Percentiles rank a stretch among this genome's conserved stretches.
These are phyloP conservation scores for Paramecium octaurelia DNA, from an alignment of 73 alveolate species.

Conservation along the genomic window DNA sequence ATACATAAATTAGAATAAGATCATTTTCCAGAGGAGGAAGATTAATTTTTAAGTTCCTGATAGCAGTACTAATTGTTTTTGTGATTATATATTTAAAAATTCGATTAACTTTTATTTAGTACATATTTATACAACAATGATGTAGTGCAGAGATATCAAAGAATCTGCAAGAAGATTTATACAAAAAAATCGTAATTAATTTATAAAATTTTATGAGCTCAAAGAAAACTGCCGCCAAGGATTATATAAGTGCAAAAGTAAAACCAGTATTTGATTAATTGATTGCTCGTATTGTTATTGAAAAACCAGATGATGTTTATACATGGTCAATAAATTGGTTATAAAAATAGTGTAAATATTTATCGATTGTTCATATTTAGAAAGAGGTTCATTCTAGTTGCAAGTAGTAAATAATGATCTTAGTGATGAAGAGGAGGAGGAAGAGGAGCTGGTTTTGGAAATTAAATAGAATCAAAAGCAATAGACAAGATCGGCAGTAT, in stretches of 20 bases:
- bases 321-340: conserved; percentile 33
- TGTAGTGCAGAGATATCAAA: not conserved
- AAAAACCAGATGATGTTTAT: conserved; percentile 48
- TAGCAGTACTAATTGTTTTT: not conserved
- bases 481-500: conserved; percentile 65
- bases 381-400: not conserved
- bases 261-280: conserved; percentile 55
- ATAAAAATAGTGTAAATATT: conserved; percentile 45
- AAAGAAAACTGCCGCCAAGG: not conserved
- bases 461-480: not conserved
- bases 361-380: not conserved
- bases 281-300: not conserved
- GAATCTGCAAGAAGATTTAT: not conserved
- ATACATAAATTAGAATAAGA: not conserved
- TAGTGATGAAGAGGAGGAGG: conserved; percentile 57
- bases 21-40: not conserved
- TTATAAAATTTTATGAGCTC: not conserved
- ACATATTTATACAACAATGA: not conserved
- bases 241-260: conserved; percentile 4
- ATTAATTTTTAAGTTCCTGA: not conserved
- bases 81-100: not conserved
- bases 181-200: not conserved
- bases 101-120: not conserved
- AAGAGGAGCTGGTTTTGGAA: conserved; percentile 19
- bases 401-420: not conserved